A percentile compares a stretch with the other conserved stretches of the same genome.
phyloP scores from a whole-genome alignment of 176 grass and related monocot genomes.

The Bonia amplexicaulis region DNA sequence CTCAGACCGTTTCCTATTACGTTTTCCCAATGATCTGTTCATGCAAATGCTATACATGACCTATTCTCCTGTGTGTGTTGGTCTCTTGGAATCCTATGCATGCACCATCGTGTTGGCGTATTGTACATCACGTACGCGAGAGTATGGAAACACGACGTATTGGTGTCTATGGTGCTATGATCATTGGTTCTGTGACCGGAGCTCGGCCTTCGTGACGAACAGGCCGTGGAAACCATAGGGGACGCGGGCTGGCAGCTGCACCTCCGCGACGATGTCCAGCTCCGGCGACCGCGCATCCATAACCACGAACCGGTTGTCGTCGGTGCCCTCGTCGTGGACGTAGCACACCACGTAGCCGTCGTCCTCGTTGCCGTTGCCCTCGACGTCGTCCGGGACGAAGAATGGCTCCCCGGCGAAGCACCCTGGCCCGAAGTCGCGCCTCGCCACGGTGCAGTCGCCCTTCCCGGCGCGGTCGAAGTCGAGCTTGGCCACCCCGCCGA shows the following conservation, averaged over 20 bases:
- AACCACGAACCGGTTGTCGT: slow-evolving; percentile 61
- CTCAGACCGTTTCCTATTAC: background rate
- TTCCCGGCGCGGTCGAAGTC: slow-evolving; percentile 52
- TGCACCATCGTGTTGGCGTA: background rate
- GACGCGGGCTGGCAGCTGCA: slow-evolving; percentile 60
- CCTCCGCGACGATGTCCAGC: slow-evolving; percentile 73
- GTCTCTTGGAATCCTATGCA: background rate
- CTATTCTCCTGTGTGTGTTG: background rate
- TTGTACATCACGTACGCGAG: background rate
- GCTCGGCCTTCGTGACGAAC: slow-evolving; percentile 55
- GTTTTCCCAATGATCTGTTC: background rate
- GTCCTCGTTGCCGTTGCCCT: slow-evolving; percentile 52
- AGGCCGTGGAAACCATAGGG: slow-evolving; percentile 92
- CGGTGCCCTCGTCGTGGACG: slow-evolving; percentile 68
- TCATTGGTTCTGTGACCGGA: slow-evolving; percentile 58
- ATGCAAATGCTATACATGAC: background rate
- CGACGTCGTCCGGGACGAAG: slow-evolving; percentile 58
- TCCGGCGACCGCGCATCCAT: slow-evolving; percentile 71
- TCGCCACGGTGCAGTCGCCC: slow-evolving; percentile 68
- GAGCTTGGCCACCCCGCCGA: slow-evolving; percentile 67
- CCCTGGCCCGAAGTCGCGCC: slow-evolving; percentile 50
- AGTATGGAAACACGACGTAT: background rate
- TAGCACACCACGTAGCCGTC: slow-evolving; percentile 83
- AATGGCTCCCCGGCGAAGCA: slow-evolving; percentile 72
- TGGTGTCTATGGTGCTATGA: background rate